Evolutionary conservation across 148 eudicot species (phyloP).

Genomic region (Polygonum aviculare): DNA sequence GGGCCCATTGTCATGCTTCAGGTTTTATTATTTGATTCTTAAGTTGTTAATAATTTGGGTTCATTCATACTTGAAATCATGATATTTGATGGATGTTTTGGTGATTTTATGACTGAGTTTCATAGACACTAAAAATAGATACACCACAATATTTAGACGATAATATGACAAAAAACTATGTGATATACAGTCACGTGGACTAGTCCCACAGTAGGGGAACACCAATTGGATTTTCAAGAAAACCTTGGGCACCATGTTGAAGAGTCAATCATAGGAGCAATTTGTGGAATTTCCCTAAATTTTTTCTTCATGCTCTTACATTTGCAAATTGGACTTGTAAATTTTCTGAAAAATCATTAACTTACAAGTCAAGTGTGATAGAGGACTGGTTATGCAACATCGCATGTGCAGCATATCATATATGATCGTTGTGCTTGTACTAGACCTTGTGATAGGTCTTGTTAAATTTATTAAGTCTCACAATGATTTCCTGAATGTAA

Average conservation of each 20-base stretch:
- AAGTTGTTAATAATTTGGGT: neutral
- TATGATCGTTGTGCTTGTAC: neutral
- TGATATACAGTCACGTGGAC: neutral
- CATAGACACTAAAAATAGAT: neutral
- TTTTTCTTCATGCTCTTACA: neutral
- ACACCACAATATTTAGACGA: neutral
- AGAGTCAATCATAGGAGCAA: neutral
- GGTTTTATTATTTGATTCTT: slow-evolving; percentile 22
- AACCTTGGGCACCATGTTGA: neutral
- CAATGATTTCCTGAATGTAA: neutral
- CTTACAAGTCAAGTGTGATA: neutral
- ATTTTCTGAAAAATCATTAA: neutral
- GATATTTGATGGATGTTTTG: neutral
- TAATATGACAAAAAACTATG: neutral
- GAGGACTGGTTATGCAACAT: neutral
- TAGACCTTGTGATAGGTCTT: neutral
- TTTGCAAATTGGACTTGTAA: neutral
- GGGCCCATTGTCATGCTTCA: slow-evolving; percentile 94
- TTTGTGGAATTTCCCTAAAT: neutral
- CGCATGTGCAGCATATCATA: neutral
- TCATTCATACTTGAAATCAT: neutral
- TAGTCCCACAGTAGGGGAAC: neutral
- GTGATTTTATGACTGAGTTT: neutral
- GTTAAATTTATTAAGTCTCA: neutral
- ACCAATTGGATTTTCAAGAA: neutral